These are phyloP conservation scores for Phytophthora agathidicida DNA, from an alignment of 352 stramenopile genomes.

Conservation along the genomic window DNA sequence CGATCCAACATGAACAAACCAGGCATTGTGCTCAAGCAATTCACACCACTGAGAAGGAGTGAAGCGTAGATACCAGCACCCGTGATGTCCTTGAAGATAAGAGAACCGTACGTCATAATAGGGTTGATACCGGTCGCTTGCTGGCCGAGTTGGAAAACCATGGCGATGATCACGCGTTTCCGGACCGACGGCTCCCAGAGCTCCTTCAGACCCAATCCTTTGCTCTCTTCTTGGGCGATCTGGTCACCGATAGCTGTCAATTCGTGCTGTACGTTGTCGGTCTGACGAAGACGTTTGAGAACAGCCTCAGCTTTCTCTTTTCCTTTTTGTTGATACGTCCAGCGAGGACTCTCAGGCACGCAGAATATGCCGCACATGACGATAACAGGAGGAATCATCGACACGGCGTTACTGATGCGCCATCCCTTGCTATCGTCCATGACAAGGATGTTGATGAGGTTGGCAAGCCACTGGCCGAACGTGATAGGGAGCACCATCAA, in stretches of 20 bases:
- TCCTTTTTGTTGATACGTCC: slow-evolving; percentile 36
- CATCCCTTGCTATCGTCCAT: slow-evolving; percentile 30
- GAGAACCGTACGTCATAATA: slow-evolving; percentile 37
- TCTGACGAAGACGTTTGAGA: slow-evolving; percentile 43
- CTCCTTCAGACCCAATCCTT: slow-evolving; percentile 26
- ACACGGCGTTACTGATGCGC: slow-evolving; percentile 42
- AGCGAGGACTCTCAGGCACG: slow-evolving; percentile 33
- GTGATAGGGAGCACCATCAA: slow-evolving; percentile 41
- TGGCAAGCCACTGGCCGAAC: slow-evolving; percentile 38
- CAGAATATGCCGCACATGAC: slow-evolving; percentile 42
- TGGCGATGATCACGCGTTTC: slow-evolving; percentile 37
- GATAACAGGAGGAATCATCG: slow-evolving; percentile 42
- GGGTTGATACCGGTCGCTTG: slow-evolving; percentile 42
- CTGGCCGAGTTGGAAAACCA: slow-evolving; percentile 47
- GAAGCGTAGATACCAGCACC: slow-evolving; percentile 30
- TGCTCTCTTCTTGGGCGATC: slow-evolving; percentile 27
- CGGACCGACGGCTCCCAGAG: slow-evolving; percentile 26
- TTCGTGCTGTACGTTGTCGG: slow-evolving; percentile 37
- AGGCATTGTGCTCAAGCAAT: slow-evolving; percentile 31
- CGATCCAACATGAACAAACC: slow-evolving; percentile 32
- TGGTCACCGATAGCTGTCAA: slow-evolving; percentile 43
- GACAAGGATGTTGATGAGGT: slow-evolving; percentile 42
- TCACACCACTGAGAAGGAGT: slow-evolving; percentile 33
- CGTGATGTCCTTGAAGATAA: slow-evolving; percentile 43
- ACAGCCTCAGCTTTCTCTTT: slow-evolving; percentile 34